Conservation (phyloP, 768 basidiomycete genomes). For the Boletus sp. region DNA sequence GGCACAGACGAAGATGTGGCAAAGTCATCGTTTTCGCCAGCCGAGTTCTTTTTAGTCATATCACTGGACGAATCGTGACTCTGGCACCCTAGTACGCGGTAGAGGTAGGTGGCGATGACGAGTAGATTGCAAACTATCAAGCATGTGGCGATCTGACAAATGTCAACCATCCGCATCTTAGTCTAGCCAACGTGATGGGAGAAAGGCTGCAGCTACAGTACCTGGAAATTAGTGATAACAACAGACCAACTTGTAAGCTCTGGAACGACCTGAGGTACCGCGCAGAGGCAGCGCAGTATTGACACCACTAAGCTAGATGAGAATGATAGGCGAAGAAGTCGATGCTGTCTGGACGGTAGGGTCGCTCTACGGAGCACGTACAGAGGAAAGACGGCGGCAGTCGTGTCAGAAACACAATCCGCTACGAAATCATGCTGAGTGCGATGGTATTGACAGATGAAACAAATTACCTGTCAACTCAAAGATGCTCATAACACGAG, state of each 20-base stretch:
- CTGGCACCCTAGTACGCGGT: slow-evolving; percentile 15
- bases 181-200: background rate
- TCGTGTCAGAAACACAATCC: background rate
- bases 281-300: background rate
- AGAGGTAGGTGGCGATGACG: slow-evolving; percentile 22
- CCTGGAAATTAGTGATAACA: slow-evolving; percentile 4
- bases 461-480: background rate
- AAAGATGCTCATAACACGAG: background rate
- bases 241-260: background rate
- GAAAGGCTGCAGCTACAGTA: background rate
- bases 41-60: background rate
- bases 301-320: background rate
- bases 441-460: background rate
- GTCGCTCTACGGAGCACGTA: slow-evolving; percentile 7
- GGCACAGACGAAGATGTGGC: background rate
- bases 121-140: slow-evolving; percentile 19
- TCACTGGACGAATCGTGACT: background rate
- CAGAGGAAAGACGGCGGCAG: background rate
- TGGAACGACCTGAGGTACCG: background rate
- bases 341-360: background rate
- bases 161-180: background rate
- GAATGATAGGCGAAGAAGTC: slow-evolving; percentile 7
- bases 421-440: background rate
- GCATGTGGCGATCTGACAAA: slow-evolving; percentile 13
- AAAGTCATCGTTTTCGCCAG: background rate